Base-by-base conservation (phyloP, 2,329 filamentous ascomycete genomes). In the Cladosporium sp. region DNA sequence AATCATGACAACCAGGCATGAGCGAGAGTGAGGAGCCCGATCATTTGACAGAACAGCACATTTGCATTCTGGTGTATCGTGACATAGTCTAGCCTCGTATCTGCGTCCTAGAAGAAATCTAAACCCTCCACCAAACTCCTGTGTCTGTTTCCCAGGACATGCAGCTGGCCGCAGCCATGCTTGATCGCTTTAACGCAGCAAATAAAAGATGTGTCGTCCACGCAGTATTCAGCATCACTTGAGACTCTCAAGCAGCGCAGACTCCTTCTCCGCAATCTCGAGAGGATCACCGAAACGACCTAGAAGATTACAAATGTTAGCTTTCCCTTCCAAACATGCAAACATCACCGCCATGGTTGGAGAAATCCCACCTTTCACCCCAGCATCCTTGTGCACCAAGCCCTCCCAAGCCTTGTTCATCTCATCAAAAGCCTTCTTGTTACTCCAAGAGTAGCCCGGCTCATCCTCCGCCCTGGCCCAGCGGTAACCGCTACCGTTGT, bases 351-450 rank as follows among this genome's bases (percentile, higher is more conserved):
- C 43, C 20, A 13, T 11, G 11, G 1, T 2, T 13, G 11, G 2
- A 19, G 36, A 8, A 25, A 58, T n/a, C 64, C 53, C 52, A 67
- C 66, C 60, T 49, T 58, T 57, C n/a, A 68, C 53, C 53, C 58
- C 59, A 3, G 30, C 35, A 16, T 78, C 72, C 57, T 70, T 71
- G 60, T 83, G 77, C 42, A 78, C 59, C 40, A 83, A 57, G 54
- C 59, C 60, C 22, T 75, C 73, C 69, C 72, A 70, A 15, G 73
- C 75, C 20, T 76, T 68, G 38, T 73, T 67, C 56, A 71, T 76
- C 49, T 83, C 80, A 52, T 82, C 79, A 53, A 74, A 63, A 4
- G 77, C 75, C 59, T 79, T 80, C 63, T 77, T 78, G 54, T 72
- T 79, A 56, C 71, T 72, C 78, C 78, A 83, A 7, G 67, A 67